Evolutionary conservation across 1,139 yeast species (phyloP), one percentile per base, ranked within the genome.

Genomic region (Kluyveromyces marxianus): DNA sequence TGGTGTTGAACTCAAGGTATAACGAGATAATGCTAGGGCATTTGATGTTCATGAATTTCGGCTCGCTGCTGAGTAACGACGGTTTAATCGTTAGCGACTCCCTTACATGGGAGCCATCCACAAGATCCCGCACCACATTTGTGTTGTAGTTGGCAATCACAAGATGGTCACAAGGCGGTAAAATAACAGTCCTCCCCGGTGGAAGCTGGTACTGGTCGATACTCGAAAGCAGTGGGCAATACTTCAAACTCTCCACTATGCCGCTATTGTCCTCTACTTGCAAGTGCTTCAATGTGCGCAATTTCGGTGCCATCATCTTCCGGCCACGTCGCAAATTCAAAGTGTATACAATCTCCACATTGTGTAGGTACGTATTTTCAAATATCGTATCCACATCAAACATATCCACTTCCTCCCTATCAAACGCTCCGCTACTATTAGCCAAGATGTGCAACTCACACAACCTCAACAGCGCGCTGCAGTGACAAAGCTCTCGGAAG

Each of bases 401-500:
- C 42, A 56, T 47, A 40, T 51, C 54, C 4, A 33, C 31, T 5
- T 31, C 31, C 25, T 42, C 48, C 14, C 40, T 48, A 10, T 25
- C 26, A 8, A 41, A 26, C 3, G 37, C 26, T 1, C 38, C 28
- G 21, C 21, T 14, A 14, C 21, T 14, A 35, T 49, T 50, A 8
- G 63, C 63, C 28, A 56, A 39, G 2, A 59, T 46, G 47, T 59
- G 58, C 25, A 59, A 41, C 39, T 59, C 64, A 37, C 59, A 48
- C 24, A 59, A 41, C 2, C 44, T 39, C 25, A 59, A 33, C 27
- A 37, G 39, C 8, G 42, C 28, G 10, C 37, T 41, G 7, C 45
- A 42, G 32, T 46, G 40, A 21, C 47, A 41, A 34, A 59, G 49
- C 42, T 54, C 58, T 3, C 57, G 51, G 35, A 59, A 58, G 44